Evolutionary conservation across 2,329 filamentous ascomycete genomes (phyloP), one percentile per base, ranked within the genome.

Genomic region (Alternaria brassicae): DNA sequence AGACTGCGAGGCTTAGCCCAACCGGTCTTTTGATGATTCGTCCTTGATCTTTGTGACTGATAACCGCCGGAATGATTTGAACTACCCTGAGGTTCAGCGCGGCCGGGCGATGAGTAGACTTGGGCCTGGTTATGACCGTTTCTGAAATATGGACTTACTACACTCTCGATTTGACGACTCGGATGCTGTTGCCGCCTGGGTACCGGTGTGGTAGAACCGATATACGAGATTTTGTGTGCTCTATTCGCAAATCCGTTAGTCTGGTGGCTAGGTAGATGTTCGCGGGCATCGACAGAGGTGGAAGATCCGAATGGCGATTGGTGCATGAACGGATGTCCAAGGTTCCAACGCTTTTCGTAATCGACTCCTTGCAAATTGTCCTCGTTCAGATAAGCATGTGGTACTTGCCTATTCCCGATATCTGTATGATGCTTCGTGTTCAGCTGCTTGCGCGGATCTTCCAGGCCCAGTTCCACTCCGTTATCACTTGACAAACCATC

Each of bases 121-220:
- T 62, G 56, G 56, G 60, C 60, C 59, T 59, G 57, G 37, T 50
- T 62, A 61, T 57, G 63, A 45, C 53, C 68, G 59, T 55, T 67
- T 44, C 61, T 66, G 62, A 81, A 80, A 62, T 79, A 79, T 9
- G 79, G 77, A 74, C 79, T 81, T 68, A 76, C 70, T 53, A 80
- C 74, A 69, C 39, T 73, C 44, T 74, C 65, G 49, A 66, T 52
- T 55, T 67, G 62, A 15, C 51, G 57, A 4, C 39, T 49, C n/a
- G 68, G 61, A 42, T 67, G 59, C 12, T 60, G 57, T 39, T 49
- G 50, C 13, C 52, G 61, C n/a, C 34, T 53, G 10, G 66, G 53
- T 36, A 44, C 60, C 42, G 67, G 69, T 3, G 67, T 69, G 9
- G 61, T 23, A 1, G 58, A 50, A 19, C 56, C 52, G 12, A 47